Evolutionary conservation across 2,329 filamentous ascomycete genomes (phyloP).

Genomic region (Ophiocordyceps unilateralis): DNA sequence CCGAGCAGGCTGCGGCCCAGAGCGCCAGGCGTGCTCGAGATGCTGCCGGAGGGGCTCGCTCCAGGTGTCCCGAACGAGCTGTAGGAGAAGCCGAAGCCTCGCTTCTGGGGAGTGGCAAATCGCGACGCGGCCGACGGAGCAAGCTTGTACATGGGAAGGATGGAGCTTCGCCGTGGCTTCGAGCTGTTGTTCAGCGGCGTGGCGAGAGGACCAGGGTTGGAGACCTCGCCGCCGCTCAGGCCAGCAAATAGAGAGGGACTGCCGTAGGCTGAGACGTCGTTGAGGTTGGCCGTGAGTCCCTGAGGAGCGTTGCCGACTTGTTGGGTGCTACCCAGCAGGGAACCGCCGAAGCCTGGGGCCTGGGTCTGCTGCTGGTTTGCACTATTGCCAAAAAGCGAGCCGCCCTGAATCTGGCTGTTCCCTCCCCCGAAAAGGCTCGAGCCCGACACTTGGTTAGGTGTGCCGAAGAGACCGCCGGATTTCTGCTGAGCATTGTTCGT

Average conservation of each 20-base stretch:
- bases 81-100: slow-evolving; percentile 83
- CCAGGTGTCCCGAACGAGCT: slow-evolving; percentile 76
- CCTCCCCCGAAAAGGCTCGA: slow-evolving; percentile 37
- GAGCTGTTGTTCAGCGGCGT: slow-evolving; percentile 65
- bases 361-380: slow-evolving; percentile 32
- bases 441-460: slow-evolving; percentile 23
- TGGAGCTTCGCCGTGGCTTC: slow-evolving; percentile 62
- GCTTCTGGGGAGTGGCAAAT: slow-evolving; percentile 68
- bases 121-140: slow-evolving; percentile 67
- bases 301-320: slow-evolving; percentile 35
- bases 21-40: slow-evolving; percentile 48
- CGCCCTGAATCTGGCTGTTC: slow-evolving; percentile 25
- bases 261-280: slow-evolving; percentile 77
- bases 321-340: slow-evolving; percentile 41
- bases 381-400: slow-evolving; percentile 26
- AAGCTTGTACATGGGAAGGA: slow-evolving; percentile 74
- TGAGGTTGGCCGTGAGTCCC: slow-evolving; percentile 59
- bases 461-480: slow-evolving; percentile 34
- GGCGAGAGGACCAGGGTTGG: slow-evolving; percentile 74
- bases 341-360: slow-evolving; percentile 25
- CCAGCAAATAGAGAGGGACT: slow-evolving; percentile 72
- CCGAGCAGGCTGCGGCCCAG: slow-evolving; percentile 48
- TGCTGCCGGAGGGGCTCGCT: slow-evolving; percentile 46
- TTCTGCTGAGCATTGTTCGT: slow-evolving; percentile 18
- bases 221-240: slow-evolving; percentile 42